phyloP scores from a whole-genome alignment of 352 stramenopile genomes.

The Peronospora destructor region DNA sequence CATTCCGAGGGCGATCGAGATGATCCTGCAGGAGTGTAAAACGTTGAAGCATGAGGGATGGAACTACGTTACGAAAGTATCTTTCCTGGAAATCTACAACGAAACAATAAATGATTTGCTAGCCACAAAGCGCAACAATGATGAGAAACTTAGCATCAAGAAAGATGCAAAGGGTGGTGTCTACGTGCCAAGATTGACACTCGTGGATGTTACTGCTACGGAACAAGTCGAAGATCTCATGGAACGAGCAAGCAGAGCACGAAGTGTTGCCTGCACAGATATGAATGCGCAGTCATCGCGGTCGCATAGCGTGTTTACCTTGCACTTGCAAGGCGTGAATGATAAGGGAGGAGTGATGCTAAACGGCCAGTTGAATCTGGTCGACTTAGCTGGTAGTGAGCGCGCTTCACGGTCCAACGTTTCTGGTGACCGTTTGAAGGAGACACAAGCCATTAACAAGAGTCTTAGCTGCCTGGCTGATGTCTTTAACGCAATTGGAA shows the following conservation, averaged over 20 bases:
- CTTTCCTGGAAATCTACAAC: conserved; percentile 99
- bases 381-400: conserved; percentile 78
- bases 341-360: conserved; percentile 55
- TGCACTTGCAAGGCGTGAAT: conserved; percentile 80
- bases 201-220: conserved; percentile 44
- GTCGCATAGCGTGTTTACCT: conserved; percentile 76
- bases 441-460: conserved; percentile 99
- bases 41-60: conserved; percentile 77
- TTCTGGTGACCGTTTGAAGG: conserved; percentile 90
- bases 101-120: conserved; percentile 97
- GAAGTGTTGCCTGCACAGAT: conserved; percentile 87
- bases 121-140: conserved; percentile 39
- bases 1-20: conserved; percentile 95
- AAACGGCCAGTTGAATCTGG: conserved; percentile 67
- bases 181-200: conserved; percentile 53
- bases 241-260: conserved; percentile 56
- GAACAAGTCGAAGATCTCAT: conserved; percentile 73
- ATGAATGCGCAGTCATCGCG: conserved; percentile 88
- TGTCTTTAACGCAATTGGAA: conserved; percentile 95
- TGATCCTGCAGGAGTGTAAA: conserved; percentile 83
- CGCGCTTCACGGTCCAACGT: conserved; percentile 80
- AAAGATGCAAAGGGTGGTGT: conserved; percentile 63
- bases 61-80: conserved; percentile 93
- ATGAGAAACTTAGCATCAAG: conserved; percentile 63
- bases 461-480: conserved; percentile 97